Evolutionary conservation across 768 basidiomycete species (phyloP), one percentile per base, ranked within the genome.

Genomic region (Daedaleopsis sinensis): DNA sequence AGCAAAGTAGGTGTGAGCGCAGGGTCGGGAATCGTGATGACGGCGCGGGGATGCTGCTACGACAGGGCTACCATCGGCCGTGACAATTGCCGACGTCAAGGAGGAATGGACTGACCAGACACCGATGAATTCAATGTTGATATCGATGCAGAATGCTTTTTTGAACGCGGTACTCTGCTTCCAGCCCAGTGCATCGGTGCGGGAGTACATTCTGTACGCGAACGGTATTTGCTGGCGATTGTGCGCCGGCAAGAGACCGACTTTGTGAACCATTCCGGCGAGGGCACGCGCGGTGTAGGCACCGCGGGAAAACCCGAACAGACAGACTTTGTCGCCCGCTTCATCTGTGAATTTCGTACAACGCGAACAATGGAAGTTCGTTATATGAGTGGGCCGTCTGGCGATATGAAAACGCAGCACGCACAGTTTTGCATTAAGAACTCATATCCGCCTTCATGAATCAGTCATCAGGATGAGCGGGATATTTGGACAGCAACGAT

Each of bases 271-370:
- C 89, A 91, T 91, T 59, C 90, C 90, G 15, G 86, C 89, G 19
- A 90, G 77, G 3, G 88, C 88, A 50, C 90, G 82, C 60, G 82
- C 78, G 23, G 88, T 87, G 67, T 84, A 91, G 39, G 89, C 89
- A 18, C 90, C 90, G 58, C 91, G 78, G 2, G 90, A 91, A 72
- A 92, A 92, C 0, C 90, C 92, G 69, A 93, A 93, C 3, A 94
- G 77, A 70, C 82, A 91, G 3, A 94, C 89, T 63, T 84, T 87
- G 72, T 93, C 91, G 0, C 86, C 87, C n/a, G 80, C 79, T 38
- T 83, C 75, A 61, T 89, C 87, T 89, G 55, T 27, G 24, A 10
- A 18, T 42, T 42, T 12, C 3, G 39, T 42, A 3, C 39, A 3
- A 42, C 10, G 39, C 39, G 23, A 39, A 7, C 32, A 16, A 32